These are phyloP conservation scores for Sapria himalayana DNA, from an alignment of 345 rosid species.

Conservation along the genomic window DNA sequence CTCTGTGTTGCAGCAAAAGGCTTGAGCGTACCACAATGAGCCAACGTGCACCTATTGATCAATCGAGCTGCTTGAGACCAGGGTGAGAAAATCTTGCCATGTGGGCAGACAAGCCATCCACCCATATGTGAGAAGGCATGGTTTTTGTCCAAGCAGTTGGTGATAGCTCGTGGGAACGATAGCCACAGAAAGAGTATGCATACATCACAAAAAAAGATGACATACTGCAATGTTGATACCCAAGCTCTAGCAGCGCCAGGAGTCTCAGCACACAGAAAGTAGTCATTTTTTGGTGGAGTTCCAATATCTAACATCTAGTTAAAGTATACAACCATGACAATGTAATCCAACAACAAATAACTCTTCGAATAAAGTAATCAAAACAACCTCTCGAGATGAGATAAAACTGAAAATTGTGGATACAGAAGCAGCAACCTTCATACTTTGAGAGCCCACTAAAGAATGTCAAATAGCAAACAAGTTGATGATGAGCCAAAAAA, in stretches of 20 bases:
- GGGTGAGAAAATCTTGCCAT: too few species aligned
- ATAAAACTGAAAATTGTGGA: slow-evolving; percentile 19
- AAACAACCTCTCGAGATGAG: neutral
- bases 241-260: slow-evolving; percentile 97
- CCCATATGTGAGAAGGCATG: too few species aligned
- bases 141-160: too few species aligned
- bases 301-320: slow-evolving; percentile 53
- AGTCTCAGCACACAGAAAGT: slow-evolving; percentile 90
- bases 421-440: slow-evolving; percentile 94
- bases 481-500: neutral
- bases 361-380: too few species aligned
- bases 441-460: slow-evolving; percentile 89
- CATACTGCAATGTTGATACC: slow-evolving; percentile 93
- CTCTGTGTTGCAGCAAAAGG: too few species aligned
- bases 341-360: slow-evolving; percentile 1
- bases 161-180: too few species aligned
- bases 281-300: slow-evolving; percentile 92
- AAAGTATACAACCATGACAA: slow-evolving; percentile 11
- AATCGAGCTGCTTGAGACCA: too few species aligned
- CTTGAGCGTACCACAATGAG: too few species aligned
- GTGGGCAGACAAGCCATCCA: too few species aligned
- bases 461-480: slow-evolving; percentile 8
- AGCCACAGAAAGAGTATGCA: too few species aligned
- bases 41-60: too few species aligned
- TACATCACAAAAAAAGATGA: too few species aligned